Conservation (phyloP, 768 basidiomycete genomes). For the Epithele typhae region DNA sequence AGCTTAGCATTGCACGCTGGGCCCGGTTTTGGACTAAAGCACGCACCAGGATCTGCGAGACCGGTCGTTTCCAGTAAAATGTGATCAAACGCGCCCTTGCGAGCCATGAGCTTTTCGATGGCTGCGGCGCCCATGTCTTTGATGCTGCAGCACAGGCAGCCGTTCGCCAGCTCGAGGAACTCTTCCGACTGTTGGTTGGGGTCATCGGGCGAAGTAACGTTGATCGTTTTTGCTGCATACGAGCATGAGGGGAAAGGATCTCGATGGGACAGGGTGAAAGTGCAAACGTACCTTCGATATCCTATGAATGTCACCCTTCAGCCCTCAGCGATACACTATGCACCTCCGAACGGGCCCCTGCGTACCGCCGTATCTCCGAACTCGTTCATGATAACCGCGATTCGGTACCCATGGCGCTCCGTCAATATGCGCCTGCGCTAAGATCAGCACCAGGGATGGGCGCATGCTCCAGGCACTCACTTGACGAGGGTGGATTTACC, state of each 20-base stretch:
- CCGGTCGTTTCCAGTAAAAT: slow-evolving; percentile 96
- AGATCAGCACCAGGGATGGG: no score
- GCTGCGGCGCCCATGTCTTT: slow-evolving; percentile 92
- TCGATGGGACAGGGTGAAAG: not conserved
- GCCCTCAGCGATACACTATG: not conserved
- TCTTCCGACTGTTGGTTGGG: slow-evolving; percentile 70
- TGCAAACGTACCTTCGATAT: slow-evolving; percentile 77
- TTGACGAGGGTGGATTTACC: slow-evolving; percentile 92
- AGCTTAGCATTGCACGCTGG: no score
- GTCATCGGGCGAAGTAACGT: slow-evolving; percentile 65
- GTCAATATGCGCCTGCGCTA: slow-evolving; percentile 77
- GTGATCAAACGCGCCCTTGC: slow-evolving; percentile 88
- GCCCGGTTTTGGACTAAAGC: not conserved
- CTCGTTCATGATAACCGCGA: slow-evolving; percentile 98
- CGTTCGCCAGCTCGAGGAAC: slow-evolving; percentile 90
- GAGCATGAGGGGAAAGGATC: not conserved
- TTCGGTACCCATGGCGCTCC: slow-evolving; percentile 89
- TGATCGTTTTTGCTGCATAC: slow-evolving; percentile 74
- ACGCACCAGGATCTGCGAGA: slow-evolving; percentile 85
- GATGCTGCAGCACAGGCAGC: slow-evolving; percentile 97
- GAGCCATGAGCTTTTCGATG: slow-evolving; percentile 86
- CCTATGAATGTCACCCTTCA: slow-evolving; percentile 41
- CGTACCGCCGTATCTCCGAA: slow-evolving; percentile 92
- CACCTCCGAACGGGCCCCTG: slow-evolving; percentile 7
- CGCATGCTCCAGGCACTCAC: no score